Percentiles rank a stretch among this genome's conserved stretches.
phyloP scores from a whole-genome alignment of 768 basidiomycete species.

The Mycena polygramma region DNA sequence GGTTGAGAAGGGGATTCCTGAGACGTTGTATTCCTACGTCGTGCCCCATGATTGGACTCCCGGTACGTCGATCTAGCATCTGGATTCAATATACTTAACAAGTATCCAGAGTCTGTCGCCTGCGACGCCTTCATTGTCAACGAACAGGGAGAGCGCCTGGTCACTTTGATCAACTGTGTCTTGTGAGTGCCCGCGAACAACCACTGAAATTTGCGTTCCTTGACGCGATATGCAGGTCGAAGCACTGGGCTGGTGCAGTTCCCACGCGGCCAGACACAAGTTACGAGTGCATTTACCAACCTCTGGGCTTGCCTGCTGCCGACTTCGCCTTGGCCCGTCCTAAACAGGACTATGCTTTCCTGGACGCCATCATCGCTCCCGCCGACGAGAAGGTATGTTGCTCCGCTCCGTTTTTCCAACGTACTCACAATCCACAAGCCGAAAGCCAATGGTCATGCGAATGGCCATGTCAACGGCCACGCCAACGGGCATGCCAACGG shows the following conservation, averaged over 20 bases:
- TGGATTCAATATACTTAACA: neutral
- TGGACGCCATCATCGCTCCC: constrained; percentile 22
- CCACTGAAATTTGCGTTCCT: constrained; percentile 33
- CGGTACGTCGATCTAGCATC: neutral
- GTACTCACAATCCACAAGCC: neutral
- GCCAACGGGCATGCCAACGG: neutral
- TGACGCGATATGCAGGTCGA: constrained; percentile 30
- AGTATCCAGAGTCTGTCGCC: constrained; percentile 27
- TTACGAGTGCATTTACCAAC: constrained; percentile 38
- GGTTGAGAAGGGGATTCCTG: neutral
- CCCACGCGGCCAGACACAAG: constrained; percentile 31
- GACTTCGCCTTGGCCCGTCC: neutral
- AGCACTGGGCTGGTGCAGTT: constrained; percentile 20
- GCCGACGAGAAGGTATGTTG: constrained; percentile 14
- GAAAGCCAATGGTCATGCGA: neutral
- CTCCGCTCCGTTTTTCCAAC: too few relatives aligned
- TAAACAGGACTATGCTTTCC: constrained; percentile 29
- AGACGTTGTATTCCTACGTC: neutral
- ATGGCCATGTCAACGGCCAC: neutral
- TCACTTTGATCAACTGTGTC: constrained; percentile 22
- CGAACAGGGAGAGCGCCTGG: constrained; percentile 39
- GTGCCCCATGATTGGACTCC: neutral
- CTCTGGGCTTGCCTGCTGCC: constrained; percentile 17
- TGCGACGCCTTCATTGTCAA: constrained; percentile 47
- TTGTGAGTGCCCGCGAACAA: constrained; percentile 18